Evolutionary conservation across 345 rosid genomes (phyloP).

Genomic region (Litchi chinensis): DNA sequence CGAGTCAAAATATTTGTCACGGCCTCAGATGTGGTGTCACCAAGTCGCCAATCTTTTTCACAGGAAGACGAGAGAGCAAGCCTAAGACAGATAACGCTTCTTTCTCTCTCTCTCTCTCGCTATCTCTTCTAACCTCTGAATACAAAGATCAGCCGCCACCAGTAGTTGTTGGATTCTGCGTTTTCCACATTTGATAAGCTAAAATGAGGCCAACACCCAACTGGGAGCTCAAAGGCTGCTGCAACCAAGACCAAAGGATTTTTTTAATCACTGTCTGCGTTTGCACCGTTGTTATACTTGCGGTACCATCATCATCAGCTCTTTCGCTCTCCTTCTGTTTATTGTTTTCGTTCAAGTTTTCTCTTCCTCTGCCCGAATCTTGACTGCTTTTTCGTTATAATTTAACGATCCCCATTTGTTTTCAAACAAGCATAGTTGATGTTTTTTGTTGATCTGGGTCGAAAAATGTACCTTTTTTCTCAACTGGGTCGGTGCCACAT

Average conservation of each 20-base stretch:
- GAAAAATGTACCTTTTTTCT: not conserved
- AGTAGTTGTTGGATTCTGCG: not conserved
- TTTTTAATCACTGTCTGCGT: constrained; percentile 56
- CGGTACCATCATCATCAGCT: constrained; percentile 18
- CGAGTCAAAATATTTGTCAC: too few relatives aligned
- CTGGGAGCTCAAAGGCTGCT: constrained; percentile 62
- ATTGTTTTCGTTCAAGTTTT: not conserved
- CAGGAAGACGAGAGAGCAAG: too few relatives aligned
- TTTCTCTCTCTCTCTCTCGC: not conserved
- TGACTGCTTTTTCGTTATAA: not conserved
- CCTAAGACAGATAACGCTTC: too few relatives aligned
- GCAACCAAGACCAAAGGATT: constrained; percentile 59
- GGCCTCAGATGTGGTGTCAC: too few relatives aligned
- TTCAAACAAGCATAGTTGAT: not conserved
- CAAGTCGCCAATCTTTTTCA: too few relatives aligned
- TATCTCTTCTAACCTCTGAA: not conserved
- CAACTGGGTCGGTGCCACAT: constrained; percentile 1
- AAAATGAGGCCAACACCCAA: constrained; percentile 39
- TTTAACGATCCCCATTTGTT: not conserved
- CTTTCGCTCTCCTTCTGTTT: not conserved
- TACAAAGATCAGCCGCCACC: not conserved
- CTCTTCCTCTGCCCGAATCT: not conserved
- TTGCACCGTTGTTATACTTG: constrained; percentile 65
- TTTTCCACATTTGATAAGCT: not conserved
- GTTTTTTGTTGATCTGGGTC: not conserved